These are phyloP conservation scores for Bruguiera gymnorhiza DNA, from an alignment of 345 rosid genomes.

Conservation along the genomic window DNA sequence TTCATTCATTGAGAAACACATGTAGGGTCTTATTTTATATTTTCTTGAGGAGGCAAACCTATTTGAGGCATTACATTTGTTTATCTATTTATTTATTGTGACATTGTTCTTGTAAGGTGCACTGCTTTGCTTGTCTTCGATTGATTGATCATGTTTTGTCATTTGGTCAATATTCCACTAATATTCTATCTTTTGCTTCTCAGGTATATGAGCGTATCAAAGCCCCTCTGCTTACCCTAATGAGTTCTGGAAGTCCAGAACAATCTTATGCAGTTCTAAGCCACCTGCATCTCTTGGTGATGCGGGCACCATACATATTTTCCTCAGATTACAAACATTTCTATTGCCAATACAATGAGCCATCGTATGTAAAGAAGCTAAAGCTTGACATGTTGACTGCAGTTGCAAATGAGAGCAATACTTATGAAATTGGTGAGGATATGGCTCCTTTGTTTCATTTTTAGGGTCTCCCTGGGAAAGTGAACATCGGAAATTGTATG, in stretches of 20 bases:
- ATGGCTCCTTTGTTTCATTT: constrained; percentile 15
- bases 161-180: constrained; percentile 17
- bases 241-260: constrained; percentile 99
- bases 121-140: constrained; percentile 1
- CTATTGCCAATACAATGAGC: constrained; percentile 97
- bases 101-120: too few relatives aligned
- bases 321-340: constrained; percentile 91
- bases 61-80: not conserved
- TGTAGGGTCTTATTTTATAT: not conserved
- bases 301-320: constrained; percentile 94
- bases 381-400: constrained; percentile 99
- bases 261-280: constrained; percentile 95
- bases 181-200: constrained; percentile 19
- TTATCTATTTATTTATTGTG: not conserved
- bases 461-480: not conserved
- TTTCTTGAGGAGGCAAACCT: not conserved
- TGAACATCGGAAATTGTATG: constrained; percentile 15
- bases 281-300: constrained; percentile 94
- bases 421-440: constrained; percentile 93
- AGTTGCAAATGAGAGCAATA: constrained; percentile 94
- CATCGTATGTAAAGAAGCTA: constrained; percentile 91
- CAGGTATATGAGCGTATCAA: constrained; percentile 98
- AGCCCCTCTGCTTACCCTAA: constrained; percentile 92
- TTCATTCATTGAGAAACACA: too few relatives aligned
- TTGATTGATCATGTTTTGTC: not conserved